Evolutionary conservation across 495 filamentous ascomycete genomes (phyloP).

Genomic region (Penicillium dipodomyicola): DNA sequence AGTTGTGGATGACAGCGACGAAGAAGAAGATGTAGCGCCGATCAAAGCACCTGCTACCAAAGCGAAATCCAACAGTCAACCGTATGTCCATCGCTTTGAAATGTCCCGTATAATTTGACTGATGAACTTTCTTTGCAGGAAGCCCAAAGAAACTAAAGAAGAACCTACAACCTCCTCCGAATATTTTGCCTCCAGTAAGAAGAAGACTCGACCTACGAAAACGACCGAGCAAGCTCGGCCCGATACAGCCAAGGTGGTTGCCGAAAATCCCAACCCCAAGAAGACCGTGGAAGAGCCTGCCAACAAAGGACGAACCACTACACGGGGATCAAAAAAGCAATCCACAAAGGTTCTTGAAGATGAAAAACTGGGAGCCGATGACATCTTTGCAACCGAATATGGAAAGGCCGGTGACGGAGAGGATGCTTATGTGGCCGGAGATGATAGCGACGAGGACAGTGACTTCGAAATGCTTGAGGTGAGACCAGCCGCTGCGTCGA

Average conservation of each 20-base stretch:
- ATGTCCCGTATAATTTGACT: conserved; percentile 3
- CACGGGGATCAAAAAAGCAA: conserved; percentile 35
- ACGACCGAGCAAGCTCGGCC: conserved; percentile 19
- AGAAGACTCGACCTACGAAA: conserved; percentile 41
- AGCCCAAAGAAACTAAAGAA: conserved; percentile 45
- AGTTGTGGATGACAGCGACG: conserved; percentile 74
- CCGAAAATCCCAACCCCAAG: conserved; percentile 26
- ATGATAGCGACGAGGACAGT: conserved; percentile 57
- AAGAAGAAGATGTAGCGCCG: conserved; percentile 53
- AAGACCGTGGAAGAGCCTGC: conserved; percentile 23
- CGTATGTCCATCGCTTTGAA: conserved; percentile 24
- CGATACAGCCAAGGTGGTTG: conserved; percentile 27
- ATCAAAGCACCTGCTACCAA: conserved; percentile 45
- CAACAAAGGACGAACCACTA: conserved; percentile 26
- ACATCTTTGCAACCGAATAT: conserved; percentile 68
- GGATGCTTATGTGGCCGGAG: conserved; percentile 66
- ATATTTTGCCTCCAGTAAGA: conserved; percentile 61
- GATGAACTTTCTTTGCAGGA: conserved; percentile 28
- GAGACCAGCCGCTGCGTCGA: conserved; percentile 33
- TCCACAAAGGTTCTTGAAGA: conserved; percentile 46
- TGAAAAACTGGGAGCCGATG: conserved; percentile 67
- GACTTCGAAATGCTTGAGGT: conserved; percentile 40
- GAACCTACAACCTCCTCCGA: conserved; percentile 57
- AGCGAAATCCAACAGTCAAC: conserved; percentile 41
- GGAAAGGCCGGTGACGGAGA: conserved; percentile 59